Percentiles rank a stretch among this genome's conserved stretches.
Conservation (phyloP, 306 rosid genomes). For the Urtica urens region DNA sequence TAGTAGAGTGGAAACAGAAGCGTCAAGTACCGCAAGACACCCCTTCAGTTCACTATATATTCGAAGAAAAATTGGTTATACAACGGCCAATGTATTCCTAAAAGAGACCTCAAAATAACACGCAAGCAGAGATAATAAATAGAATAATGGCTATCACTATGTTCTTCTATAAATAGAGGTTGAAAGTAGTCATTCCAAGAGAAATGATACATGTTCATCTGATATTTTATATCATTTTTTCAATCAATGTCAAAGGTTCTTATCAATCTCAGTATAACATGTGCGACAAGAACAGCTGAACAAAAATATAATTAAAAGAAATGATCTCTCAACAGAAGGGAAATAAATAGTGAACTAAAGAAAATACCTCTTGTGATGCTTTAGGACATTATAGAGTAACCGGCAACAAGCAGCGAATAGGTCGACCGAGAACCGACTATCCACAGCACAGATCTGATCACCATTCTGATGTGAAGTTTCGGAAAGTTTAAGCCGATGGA, state of each 20-base stretch:
- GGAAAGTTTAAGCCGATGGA: conserved; percentile 40
- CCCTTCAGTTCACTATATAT: conserved; percentile 54
- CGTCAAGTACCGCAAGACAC: conserved; percentile 55
- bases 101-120: conserved; percentile 3
- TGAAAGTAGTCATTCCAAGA: too few relatives aligned
- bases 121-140: too few relatives aligned
- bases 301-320: too few relatives aligned
- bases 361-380: conserved; percentile 69
- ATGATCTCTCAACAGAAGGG: too few relatives aligned
- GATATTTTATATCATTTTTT: too few relatives aligned
- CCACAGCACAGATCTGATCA: conserved; percentile 23
- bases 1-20: conserved; percentile 70
- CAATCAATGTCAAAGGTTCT: too few relatives aligned
- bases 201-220: too few relatives aligned
- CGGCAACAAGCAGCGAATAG: conserved; percentile 74
- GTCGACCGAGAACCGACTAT: conserved; percentile 45
- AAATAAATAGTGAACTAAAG: neutral
- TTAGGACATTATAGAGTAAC: conserved; percentile 47
- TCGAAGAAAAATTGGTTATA: conserved; percentile 1
- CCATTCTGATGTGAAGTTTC: conserved; percentile 30
- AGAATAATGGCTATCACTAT: too few relatives aligned
- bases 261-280: too few relatives aligned
- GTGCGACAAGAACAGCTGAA: too few relatives aligned
- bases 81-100: neutral
- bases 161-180: too few relatives aligned